Conservation (phyloP, 257 asterid species). For the Solanum lignicaule region DNA sequence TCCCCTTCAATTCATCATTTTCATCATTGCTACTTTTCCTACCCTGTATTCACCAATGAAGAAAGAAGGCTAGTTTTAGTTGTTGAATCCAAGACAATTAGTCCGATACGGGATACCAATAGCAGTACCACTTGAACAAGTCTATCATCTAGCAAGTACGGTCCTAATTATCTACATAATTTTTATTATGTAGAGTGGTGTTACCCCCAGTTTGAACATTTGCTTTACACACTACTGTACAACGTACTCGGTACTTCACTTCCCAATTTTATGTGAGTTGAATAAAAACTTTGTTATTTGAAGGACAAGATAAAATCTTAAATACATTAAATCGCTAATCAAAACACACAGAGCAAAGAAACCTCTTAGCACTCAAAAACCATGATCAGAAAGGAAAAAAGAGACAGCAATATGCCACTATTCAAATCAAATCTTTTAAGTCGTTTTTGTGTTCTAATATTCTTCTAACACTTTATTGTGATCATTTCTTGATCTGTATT, state of each 20-base stretch:
- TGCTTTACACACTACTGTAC: background rate
- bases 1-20: background rate
- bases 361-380: background rate
- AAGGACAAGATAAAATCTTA: background rate
- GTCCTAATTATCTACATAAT: background rate
- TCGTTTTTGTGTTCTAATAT: background rate
- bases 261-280: background rate
- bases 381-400: background rate
- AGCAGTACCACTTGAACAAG: background rate
- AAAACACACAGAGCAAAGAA: background rate
- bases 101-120: background rate
- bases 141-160: background rate
- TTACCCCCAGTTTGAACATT: background rate
- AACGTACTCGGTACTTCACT: background rate
- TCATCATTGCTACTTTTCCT: background rate
- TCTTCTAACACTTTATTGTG: background rate
- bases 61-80: background rate
- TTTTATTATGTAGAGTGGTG: background rate
- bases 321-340: background rate
- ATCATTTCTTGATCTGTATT: background rate
- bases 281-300: background rate
- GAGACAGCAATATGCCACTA: background rate
- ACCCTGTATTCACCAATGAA: background rate
- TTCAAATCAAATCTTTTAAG: background rate
- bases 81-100: background rate